Base-by-base conservation (phyloP, 116 monocot species). In the Iris pallida region DNA sequence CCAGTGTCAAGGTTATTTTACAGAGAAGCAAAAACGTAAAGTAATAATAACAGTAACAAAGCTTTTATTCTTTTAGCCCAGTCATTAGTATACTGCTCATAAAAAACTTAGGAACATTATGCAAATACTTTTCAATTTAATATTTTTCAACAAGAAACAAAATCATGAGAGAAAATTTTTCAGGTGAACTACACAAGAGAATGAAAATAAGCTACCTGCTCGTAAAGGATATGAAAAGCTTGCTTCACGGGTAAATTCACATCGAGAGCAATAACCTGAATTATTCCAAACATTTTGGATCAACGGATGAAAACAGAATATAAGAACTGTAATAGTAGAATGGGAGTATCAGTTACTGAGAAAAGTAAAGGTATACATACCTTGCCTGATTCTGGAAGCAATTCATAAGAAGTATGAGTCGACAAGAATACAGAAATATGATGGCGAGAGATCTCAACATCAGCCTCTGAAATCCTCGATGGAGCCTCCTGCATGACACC, bases 361-460 rank as follows among this genome's bases (percentile, higher is more conserved):
- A 12, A 54, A 63, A 69, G 61, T 53, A 43, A 70, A 68, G 2
- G 54, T 19, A 82, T 56, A 42, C 55, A 64, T 62, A 92, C 92
- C 88, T 92, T 92, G 52, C 88, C 92, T 45, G 92, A 92, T 42
- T 88, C 88, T 46, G 92, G 92, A 71, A 92, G 76, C 83, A 92
- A 74, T 17, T 88, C 83, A 82, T 92, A 88, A 57, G 83, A 78
- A 69, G 74, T 81, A 67, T 79, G 80, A 47, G 73, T n/a, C 17
- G 83, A 81, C 68, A 93, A 84, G 73, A 84, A 88, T 42, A 16
- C 16, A 63, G 89, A 84, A 43, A 93, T 86, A 42, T 73, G 76
- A 53, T 78, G 83, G 12, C 86, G 79, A 64, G 81, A 86, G 6
- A 80, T 67, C 47, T 69, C 81, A 40, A 88, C 55, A 54, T 86